Evolutionary conservation across 2,329 filamentous ascomycete genomes (phyloP).

Genomic region (Colletotrichum sp.): DNA sequence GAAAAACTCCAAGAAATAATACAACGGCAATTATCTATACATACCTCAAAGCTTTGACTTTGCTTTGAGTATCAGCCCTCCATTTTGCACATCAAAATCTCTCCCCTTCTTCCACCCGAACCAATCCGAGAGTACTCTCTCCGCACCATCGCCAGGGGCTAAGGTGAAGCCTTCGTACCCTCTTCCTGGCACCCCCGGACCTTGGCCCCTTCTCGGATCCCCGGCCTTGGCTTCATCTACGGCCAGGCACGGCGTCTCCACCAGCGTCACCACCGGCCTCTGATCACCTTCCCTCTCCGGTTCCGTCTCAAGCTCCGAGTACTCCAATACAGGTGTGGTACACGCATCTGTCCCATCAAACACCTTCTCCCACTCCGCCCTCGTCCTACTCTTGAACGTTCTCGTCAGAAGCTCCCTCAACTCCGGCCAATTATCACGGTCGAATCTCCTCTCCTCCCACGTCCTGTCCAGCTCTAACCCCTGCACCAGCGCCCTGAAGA

Average conservation of each 20-base stretch:
- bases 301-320: slow-evolving; percentile 68
- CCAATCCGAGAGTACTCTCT: slow-evolving; percentile 73
- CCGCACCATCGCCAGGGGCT: slow-evolving; percentile 73
- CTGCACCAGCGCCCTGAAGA: slow-evolving; percentile 72
- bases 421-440: slow-evolving; percentile 70
- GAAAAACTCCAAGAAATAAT: background rate
- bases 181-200: slow-evolving; percentile 65
- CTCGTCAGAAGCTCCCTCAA: slow-evolving; percentile 65
- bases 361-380: slow-evolving; percentile 80
- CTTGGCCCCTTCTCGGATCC: slow-evolving; percentile 61
- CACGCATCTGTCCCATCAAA: slow-evolving; percentile 95
- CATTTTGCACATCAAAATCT: slow-evolving; percentile 72
- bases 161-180: slow-evolving; percentile 70
- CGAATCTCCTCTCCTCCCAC: slow-evolving; percentile 59
- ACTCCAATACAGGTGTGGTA: slow-evolving; percentile 84
- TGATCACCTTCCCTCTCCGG: slow-evolving; percentile 67
- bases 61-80: slow-evolving; percentile 60
- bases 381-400: slow-evolving; percentile 72
- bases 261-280: slow-evolving; percentile 72
- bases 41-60: slow-evolving; percentile 35
- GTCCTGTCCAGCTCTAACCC: slow-evolving; percentile 66
- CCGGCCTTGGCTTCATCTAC: slow-evolving; percentile 53
- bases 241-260: slow-evolving; percentile 70
- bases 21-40: background rate
- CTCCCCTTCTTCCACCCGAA: slow-evolving; percentile 75